These are phyloP conservation scores for Torulaspora delbrueckii DNA, from an alignment of 805 yeast species.

Conservation along the genomic window DNA sequence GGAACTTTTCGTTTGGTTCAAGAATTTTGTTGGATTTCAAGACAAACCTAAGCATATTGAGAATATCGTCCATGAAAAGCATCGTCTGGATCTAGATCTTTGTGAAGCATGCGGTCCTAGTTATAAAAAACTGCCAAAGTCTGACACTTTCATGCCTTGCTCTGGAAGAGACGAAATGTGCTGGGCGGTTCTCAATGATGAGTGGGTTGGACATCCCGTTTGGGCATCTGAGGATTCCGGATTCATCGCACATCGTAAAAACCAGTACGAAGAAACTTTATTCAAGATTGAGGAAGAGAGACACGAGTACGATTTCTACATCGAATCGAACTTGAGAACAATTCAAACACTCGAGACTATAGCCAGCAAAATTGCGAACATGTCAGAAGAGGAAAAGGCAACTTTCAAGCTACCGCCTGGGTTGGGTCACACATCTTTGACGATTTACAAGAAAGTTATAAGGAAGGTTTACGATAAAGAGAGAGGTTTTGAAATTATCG, in stretches of 20 bases:
- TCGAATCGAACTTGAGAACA: slow-evolving; percentile 91
- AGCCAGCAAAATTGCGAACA: slow-evolving; percentile 86
- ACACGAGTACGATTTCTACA: slow-evolving; percentile 92
- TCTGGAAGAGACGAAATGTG: slow-evolving; percentile 98
- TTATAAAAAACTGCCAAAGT: slow-evolving; percentile 84
- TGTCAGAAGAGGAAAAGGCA: slow-evolving; percentile 86
- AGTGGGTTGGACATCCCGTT: slow-evolving; percentile 99
- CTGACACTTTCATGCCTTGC: slow-evolving; percentile 95
- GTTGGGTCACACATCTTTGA: slow-evolving; percentile 82
- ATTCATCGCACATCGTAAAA: slow-evolving; percentile 96
- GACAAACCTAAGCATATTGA: slow-evolving; percentile 84
- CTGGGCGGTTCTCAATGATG: slow-evolving; percentile 97
- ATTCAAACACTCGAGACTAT: slow-evolving; percentile 94
- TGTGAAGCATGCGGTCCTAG: slow-evolving; percentile 96
- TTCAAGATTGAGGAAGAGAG: slow-evolving; percentile 97
- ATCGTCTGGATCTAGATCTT: slow-evolving; percentile 78
- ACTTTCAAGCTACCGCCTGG: slow-evolving; percentile 87
- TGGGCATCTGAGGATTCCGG: slow-evolving; percentile 99
- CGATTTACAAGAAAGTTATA: slow-evolving; percentile 90
- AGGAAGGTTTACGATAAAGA: slow-evolving; percentile 91
- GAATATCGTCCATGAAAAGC: slow-evolving; percentile 80
- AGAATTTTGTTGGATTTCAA: slow-evolving; percentile 81
- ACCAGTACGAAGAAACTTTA: slow-evolving; percentile 93
- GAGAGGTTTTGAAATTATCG: slow-evolving; percentile 93
- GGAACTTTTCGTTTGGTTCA: slow-evolving; percentile 87